A percentile compares a stretch with the other conserved stretches of the same genome.
Conservation (phyloP, 352 stramenopile genomes). For the Globisporangium camurandrum region DNA sequence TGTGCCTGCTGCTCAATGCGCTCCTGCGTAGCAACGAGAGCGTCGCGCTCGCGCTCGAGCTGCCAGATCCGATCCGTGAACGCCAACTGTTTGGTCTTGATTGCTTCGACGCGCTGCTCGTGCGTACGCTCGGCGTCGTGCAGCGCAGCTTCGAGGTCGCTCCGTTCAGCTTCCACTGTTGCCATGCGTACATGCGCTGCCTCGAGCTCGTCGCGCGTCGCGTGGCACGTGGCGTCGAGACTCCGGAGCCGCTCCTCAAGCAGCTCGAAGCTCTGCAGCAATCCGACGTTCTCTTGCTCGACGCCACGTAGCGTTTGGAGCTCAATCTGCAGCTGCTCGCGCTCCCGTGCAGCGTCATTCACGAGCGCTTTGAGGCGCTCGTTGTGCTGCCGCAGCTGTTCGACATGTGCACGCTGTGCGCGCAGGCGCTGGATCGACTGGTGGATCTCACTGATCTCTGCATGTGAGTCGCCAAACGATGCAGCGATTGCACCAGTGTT, state of each 20-base stretch:
- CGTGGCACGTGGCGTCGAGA: conserved; percentile 29
- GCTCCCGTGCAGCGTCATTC: conserved; percentile 26
- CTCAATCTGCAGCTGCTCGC: conserved; percentile 31
- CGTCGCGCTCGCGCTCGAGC: conserved; percentile 23
- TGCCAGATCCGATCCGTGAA: conserved; percentile 26
- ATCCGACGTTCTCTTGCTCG: conserved; percentile 46
- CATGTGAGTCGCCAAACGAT: conserved; percentile 4
- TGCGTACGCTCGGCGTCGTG: conserved; percentile 25
- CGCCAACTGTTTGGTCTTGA: conserved; percentile 17
- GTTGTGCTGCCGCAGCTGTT: conserved; percentile 36
- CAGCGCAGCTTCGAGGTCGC: conserved; percentile 24
- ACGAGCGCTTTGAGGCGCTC: conserved; percentile 29
- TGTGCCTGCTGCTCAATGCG: conserved; percentile 27
- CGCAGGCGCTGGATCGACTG: conserved; percentile 42
- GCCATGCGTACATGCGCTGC: conserved; percentile 13
- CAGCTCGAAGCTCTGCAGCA: conserved; percentile 46
- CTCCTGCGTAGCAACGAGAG: conserved; percentile 17
- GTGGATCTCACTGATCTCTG: conserved; percentile 36
- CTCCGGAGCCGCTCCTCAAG: conserved; percentile 37
- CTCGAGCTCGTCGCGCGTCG: conserved; percentile 21
- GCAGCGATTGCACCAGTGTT: background rate
- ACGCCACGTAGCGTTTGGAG: conserved; percentile 27
- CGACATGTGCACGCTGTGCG: conserved; percentile 44
- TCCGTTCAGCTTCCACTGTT: conserved; percentile 22
- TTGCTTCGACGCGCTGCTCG: conserved; percentile 15